These are phyloP conservation scores for Terfezia claveryi DNA, from an alignment of 495 filamentous ascomycete genomes.

Conservation along the genomic window DNA sequence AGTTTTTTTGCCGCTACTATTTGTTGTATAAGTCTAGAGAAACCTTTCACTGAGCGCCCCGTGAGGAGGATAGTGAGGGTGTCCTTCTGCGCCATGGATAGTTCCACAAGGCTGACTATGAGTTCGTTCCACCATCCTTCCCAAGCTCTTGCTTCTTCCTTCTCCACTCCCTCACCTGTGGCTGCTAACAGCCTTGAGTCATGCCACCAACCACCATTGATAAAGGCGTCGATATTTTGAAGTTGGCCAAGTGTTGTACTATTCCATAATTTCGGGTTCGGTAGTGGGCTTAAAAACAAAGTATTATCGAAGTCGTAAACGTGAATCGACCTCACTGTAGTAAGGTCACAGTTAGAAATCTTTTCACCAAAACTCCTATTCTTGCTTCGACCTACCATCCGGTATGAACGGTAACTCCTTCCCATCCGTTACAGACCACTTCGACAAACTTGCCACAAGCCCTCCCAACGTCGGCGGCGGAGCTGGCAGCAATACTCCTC, in stretches of 20 bases:
- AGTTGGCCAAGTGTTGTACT: conserved; percentile 50
- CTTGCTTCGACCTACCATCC: not conserved
- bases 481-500: too few relatives aligned
- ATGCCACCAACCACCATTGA: conserved; percentile 95
- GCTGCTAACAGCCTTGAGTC: conserved; percentile 65
- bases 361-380: too few relatives aligned
- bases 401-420: not conserved
- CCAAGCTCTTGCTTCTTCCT: conserved; percentile 71
- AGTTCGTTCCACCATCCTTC: conserved; percentile 94
- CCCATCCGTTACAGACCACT: not conserved
- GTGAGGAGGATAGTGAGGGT: conserved; percentile 73
- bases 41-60: conserved; percentile 57
- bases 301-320: conserved; percentile 99
- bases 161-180: conserved; percentile 62
- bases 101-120: conserved; percentile 57
- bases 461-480: not conserved
- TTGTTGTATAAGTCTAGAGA: conserved; percentile 57
- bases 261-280: conserved; percentile 78
- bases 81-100: conserved; percentile 75
- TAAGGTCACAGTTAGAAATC: conserved; percentile 10
- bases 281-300: conserved; percentile 71
- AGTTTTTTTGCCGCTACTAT: conserved; percentile 60
- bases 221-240: conserved; percentile 49
- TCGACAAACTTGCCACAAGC: not conserved
- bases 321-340: conserved; percentile 50